Evolutionary conservation across 1,284 basidiomycete species (phyloP).

Genomic region (Sanghuangporus sanghuang): DNA sequence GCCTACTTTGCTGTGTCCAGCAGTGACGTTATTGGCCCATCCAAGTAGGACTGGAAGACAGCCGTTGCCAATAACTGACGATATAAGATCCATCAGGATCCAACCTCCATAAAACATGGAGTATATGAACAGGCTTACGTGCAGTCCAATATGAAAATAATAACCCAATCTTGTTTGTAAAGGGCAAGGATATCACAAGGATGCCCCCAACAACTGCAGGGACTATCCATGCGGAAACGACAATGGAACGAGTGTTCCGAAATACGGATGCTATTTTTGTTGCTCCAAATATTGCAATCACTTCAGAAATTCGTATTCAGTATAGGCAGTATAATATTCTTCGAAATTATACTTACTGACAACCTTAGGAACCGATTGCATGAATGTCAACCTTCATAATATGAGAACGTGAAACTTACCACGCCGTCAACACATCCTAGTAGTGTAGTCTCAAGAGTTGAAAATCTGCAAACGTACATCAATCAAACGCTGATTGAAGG

Average conservation of each 20-base stretch:
- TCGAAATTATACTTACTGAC: constrained; percentile 2
- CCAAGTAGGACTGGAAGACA: constrained; percentile 27
- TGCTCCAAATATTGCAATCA: constrained; percentile 21
- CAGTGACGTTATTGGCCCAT: constrained; percentile 26
- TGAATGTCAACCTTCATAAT: background rate
- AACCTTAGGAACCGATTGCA: background rate
- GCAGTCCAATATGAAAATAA: constrained; percentile 28
- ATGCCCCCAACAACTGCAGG: constrained; percentile 31
- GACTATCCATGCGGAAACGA: constrained; percentile 28
- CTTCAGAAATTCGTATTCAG: background rate
- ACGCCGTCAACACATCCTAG: constrained; percentile 27
- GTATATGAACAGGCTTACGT: constrained; percentile 15
- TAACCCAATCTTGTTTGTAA: constrained; percentile 26
- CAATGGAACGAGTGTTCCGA: constrained; percentile 22
- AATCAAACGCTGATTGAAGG: background rate
- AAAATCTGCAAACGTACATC: background rate
- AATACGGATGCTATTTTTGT: constrained; percentile 18
- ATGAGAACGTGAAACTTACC: background rate
- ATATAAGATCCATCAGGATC: too few species aligned
- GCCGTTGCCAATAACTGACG: constrained; percentile 27
- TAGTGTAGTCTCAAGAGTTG: constrained; percentile 14
- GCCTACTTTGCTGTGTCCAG: constrained; percentile 30
- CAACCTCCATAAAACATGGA: background rate
- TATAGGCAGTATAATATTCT: background rate
- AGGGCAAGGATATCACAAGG: constrained; percentile 29